A percentile compares a stretch with the other conserved stretches of the same genome.
Conservation (phyloP, 176 grass and related monocot genomes). For the Puccinellia tenuiflora region DNA sequence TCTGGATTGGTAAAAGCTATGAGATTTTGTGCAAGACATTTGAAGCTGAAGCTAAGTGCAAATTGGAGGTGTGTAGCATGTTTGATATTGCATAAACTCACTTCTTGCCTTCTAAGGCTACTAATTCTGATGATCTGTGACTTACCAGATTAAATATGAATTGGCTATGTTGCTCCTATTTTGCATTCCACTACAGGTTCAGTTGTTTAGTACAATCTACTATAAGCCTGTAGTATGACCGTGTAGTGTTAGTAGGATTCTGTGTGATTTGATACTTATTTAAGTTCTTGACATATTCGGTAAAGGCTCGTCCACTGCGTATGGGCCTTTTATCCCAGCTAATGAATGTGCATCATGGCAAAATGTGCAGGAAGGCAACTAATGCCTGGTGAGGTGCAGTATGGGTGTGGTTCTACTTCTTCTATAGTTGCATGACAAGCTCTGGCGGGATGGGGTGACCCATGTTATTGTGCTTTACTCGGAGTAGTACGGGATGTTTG, state of each 20-base stretch:
- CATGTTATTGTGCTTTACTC: neutral
- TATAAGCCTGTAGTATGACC: neutral
- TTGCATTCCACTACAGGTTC: neutral
- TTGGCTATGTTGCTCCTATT: neutral
- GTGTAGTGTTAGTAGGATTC: neutral
- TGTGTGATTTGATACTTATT: neutral
- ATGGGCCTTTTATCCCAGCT: neutral
- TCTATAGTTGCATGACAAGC: neutral
- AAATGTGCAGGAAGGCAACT: constrained; percentile 13
- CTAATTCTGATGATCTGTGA: neutral
- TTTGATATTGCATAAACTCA: neutral
- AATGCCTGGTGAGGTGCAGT: neutral
- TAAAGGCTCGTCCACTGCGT: neutral
- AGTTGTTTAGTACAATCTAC: neutral
- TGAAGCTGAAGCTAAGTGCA: constrained; percentile 66
- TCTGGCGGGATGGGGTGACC: neutral
- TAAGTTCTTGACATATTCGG: neutral
- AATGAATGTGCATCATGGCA: neutral
- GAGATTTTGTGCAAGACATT: constrained; percentile 86
- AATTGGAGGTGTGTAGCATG: constrained; percentile 53
- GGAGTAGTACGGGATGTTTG: neutral
- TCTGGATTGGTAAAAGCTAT: constrained; percentile 63
- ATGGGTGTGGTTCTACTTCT: neutral
- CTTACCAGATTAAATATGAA: neutral
- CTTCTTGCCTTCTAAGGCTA: neutral